Evolutionary conservation across 2,329 filamentous ascomycete genomes (phyloP).

Genomic region (Penicillium italicum): DNA sequence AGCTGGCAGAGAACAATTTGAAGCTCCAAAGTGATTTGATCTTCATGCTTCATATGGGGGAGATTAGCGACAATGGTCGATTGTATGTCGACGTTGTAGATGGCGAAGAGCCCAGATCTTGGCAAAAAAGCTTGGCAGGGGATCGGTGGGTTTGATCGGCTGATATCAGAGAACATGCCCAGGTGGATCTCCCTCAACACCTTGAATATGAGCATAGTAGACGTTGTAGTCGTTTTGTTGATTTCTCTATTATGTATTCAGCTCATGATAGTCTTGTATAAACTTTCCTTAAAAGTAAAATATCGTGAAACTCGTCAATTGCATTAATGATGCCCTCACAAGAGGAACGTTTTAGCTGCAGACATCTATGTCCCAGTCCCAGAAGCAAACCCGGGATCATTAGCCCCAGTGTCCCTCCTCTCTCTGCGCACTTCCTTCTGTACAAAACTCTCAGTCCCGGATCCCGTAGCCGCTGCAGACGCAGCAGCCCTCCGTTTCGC

Average conservation of each 20-base stretch:
- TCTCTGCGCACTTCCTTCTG: conserved; percentile 27
- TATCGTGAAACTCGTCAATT: conserved; percentile 9
- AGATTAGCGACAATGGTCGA: neutral
- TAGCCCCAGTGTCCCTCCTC: conserved; percentile 19
- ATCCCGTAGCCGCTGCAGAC: conserved; percentile 10
- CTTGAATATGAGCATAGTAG: too few relatives aligned
- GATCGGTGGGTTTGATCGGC: neutral
- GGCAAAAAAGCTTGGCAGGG: neutral
- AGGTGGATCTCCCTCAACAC: too few relatives aligned
- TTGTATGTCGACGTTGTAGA: neutral
- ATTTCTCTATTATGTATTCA: neutral
- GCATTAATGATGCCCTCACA: conserved; percentile 2
- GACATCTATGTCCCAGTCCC: neutral
- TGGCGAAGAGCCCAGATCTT: neutral
- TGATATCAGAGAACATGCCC: too few relatives aligned
- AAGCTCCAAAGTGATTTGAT: neutral
- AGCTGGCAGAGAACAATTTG: accelerated
- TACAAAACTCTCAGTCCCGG: conserved; percentile 17
- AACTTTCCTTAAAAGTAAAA: conserved; percentile 7
- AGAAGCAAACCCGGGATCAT: neutral
- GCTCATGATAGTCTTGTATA: neutral
- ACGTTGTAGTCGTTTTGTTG: neutral
- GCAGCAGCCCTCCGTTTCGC: conserved; percentile 25
- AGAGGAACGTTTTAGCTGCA: neutral
- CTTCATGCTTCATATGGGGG: neutral